Base-by-base conservation (phyloP, 306 rosid species). In the Myrica gale region DNA sequence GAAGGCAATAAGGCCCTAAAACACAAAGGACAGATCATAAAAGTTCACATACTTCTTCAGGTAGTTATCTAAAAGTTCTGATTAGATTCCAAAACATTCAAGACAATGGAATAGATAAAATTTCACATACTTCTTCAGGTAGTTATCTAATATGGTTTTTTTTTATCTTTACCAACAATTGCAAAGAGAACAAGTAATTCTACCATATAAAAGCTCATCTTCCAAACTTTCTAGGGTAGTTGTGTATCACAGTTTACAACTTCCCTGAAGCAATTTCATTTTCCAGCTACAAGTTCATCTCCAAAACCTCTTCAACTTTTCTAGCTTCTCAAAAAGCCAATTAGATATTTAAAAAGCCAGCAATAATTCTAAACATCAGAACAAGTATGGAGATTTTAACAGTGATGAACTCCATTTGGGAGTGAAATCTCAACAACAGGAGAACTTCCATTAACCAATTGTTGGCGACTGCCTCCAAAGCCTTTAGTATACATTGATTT, bases 391-490 rank as follows among this genome's bases (percentile, higher is more conserved):
- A 57, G 20, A 7, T 20, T 21, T 57, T 57, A 57, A 57, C 42
- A 6, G 48, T 0, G 17, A 26, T 65, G 26, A 65, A 42, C 32
- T 61, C 32, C 68, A 61, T 9, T 32, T 61, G 68, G 68, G 68
- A 37, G 43, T 61, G 23, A 32, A 32, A 61, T 61, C 68, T 11
- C 19, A 42, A 61, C 12, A 26, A 3, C 5, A 32, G 39, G 20
- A 56, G 20, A 20, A 60, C 17, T 52, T 52, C 20, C 11, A 50
- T 51, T 51, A 26, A 26, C 32, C 32, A 26, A 26, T 26, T 26
- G 32, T 12, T 54, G 43, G 87, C 87, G 20, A 89, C 77, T 3
- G 89, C 82, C 73, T 87, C 89, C 53, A 55, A 84, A 12, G 90
- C 87, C 76, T 84, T 85, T 4, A 74, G 68, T 12, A 71, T 44